Base-by-base conservation (phyloP, 768 basidiomycete species). In the Lanmaoa rubissima region DNA sequence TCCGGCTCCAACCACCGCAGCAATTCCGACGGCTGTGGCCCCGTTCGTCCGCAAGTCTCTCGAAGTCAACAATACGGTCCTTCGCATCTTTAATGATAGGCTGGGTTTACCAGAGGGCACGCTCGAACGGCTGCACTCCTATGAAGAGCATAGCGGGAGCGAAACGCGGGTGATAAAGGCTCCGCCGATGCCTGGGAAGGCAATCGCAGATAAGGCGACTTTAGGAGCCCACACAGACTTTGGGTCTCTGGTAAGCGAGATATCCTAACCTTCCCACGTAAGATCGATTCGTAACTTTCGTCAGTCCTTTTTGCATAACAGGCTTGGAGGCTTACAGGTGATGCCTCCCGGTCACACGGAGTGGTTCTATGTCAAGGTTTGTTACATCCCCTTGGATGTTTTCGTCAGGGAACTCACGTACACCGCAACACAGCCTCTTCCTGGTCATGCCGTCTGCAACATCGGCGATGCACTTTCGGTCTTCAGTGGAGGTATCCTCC, bases 141-240 rank as follows among this genome's bases (percentile, higher is more conserved):
- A 69, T 7, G 74, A 76, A 4, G 81, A 83, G 44, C 69, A 67
- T 34, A 86, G 82, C 48, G 82, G 81, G 7, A 81, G 83, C 57
- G 86, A 89, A 61, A 73, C 81, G 0, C 74, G 87, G 13, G 65
- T 81, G 12, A 83, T 82, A 59, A 81, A 70, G 63, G 81, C 75
- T 32, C 79, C 82, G 1, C 77, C 76, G 1, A 72, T 66, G 53
- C 68, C 70, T 4, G 61, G 60, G 0, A 66, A 69, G 17, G 34
- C 45, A 4, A 13, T 57, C 9, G 66, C 67, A 8, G 71, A 76
- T 7, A 76, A 69, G 45, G 72, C 76, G n/a, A 74, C 75, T 0
- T 66, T 87, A n/a, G 85, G 85, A 19, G 80, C 82, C 2, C 88
- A 89, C 65, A 87, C 86, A 3, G 87, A 88, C 68, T 88, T 88